Base-by-base conservation (phyloP, 2,329 filamentous ascomycete genomes). In the Cryphonectria naterciae region DNA sequence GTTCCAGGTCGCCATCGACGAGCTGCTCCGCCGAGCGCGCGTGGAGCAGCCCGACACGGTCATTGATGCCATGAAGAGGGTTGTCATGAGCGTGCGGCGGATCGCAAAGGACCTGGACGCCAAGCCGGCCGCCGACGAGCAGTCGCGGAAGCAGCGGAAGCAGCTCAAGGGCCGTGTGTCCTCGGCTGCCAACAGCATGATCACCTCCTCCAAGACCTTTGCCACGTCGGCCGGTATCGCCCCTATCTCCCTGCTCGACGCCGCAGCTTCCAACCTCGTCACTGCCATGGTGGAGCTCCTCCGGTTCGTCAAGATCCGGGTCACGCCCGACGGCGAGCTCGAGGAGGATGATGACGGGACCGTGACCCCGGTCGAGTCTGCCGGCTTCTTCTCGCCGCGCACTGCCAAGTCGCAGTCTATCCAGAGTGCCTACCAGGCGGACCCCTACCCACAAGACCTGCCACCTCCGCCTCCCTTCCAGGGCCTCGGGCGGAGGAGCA, bases 181-280 rank as follows among this genome's bases (percentile, higher is more conserved):
- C n/a, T 92, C 92, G 2, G 97, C 95, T 1, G 95, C 96, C 65
- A 98, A 98, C 84, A 96, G 95, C 77, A 85, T 99, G 70, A 98
- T 98, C 77, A 98, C 95, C 2, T 94, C 95, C 1, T 92, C 93
- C 46, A 97, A 97, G 83, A 97, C 97, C 78, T 97, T 96, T 80
- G 91, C 93, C 46, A 87, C 89, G 15, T 91, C 94, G 0, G 90
- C 89, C 28, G 96, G 96, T 41, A 88, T 99, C 43, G 95, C 94
- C 1, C 96, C 96, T 0, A 92, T 99, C n/a, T 97, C 94, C 7
- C 83, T 99, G 3, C 85, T 99, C 32, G 96, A 99, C 80, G 96
- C 95, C 4, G 95, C 96, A 2, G 94, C 95, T 10, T 96, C 93
- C 35, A 94, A 99, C 81, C 86, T 98, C 49, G 93, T 94, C 1